Base-by-base conservation (phyloP, 192 early-diverging fungal species). In the Chytriomyces hyalinus region DNA sequence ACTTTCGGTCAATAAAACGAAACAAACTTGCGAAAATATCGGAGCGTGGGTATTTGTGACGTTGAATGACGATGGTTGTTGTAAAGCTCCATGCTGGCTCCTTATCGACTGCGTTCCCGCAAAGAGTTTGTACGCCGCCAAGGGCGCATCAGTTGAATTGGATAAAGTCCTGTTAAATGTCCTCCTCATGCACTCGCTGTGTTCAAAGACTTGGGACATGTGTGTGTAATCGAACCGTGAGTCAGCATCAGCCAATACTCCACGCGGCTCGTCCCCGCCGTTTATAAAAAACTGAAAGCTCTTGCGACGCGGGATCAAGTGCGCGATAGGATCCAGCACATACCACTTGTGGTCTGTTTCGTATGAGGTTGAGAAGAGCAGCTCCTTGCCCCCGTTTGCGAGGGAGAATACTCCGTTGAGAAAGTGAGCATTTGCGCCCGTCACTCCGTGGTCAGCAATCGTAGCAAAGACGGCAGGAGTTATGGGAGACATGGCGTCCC, bases 21-120 rank as follows among this genome's bases (percentile, higher is more conserved):
- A 9, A 44, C 62, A 62, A 7, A 15, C 11, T 46, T 73, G 71
- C 53, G 53, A 57, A 57, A 57, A 57, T 13, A 57, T 13, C 53
- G 53, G 53, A 13, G 53, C 53, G 5, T n/a, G 53, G 15, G 53
- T 57, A 20, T 57, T 57, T 57, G 13, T 13, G 15, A 57, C 53
- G 15, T 57, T 20, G 20, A 57, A 57, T 20, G 13, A 13, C 15
- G 20, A 57, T n/a, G 53, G 53, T 0, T 57, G 15, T 4, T n/a
- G 13, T 13, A n/a, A 57, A 20, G 20, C 13, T 13, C 53, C 53
- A 20, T 57, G 53, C 53, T 13, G 15, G 53, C 36, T 57, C 53
- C 53, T 57, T 57, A 20, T 57, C 36, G 36, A 20, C 53, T 57
- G 53, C 15, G 53, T n/a, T 57, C 15, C 15, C 13, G 53, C 53